Evolutionary conservation across 495 filamentous ascomycete genomes (phyloP).

Genomic region (Astrothelium macrocarpum): DNA sequence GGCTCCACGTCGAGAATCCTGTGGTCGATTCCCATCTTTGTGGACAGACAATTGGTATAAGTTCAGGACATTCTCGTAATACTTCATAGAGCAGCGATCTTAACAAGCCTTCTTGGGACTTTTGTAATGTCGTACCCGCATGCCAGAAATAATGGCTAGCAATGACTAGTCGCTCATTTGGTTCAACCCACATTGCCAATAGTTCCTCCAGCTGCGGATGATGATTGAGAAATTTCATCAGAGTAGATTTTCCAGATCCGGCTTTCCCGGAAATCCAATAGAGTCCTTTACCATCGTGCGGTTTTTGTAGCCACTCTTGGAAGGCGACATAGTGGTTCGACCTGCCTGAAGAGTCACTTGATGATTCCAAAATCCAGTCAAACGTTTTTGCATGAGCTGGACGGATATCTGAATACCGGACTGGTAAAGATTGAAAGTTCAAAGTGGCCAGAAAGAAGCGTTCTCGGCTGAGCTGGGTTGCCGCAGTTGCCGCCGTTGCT

Average conservation of each 20-base stretch:
- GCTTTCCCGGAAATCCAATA: slow-evolving; percentile 18
- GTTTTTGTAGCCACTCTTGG: not conserved
- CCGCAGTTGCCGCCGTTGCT: not conserved
- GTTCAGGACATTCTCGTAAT: slow-evolving; percentile 17
- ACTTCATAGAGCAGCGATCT: slow-evolving; percentile 34
- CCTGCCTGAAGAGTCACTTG: not conserved
- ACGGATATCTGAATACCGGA: not conserved
- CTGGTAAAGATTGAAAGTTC: not conserved
- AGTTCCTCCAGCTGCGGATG: not conserved
- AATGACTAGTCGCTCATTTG: slow-evolving; percentile 19
- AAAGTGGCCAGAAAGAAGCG: not conserved
- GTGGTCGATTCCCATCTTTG: not conserved
- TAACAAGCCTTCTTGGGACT: slow-evolving; percentile 35
- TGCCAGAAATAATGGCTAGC: slow-evolving; percentile 37
- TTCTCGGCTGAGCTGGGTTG: not conserved
- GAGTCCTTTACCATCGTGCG: not conserved
- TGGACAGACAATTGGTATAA: slow-evolving; percentile 6
- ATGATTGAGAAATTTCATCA: slow-evolving; percentile 13
- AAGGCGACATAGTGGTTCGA: not conserved
- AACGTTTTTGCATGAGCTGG: not conserved
- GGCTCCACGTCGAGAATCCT: not conserved
- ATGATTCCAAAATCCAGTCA: not conserved
- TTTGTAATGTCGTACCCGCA: slow-evolving; percentile 33
- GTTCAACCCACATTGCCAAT: slow-evolving; percentile 7
- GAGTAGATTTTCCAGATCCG: slow-evolving; percentile 18